Evolutionary conservation across 1,139 yeast species (phyloP).

Genomic region (Candida sp.): DNA sequence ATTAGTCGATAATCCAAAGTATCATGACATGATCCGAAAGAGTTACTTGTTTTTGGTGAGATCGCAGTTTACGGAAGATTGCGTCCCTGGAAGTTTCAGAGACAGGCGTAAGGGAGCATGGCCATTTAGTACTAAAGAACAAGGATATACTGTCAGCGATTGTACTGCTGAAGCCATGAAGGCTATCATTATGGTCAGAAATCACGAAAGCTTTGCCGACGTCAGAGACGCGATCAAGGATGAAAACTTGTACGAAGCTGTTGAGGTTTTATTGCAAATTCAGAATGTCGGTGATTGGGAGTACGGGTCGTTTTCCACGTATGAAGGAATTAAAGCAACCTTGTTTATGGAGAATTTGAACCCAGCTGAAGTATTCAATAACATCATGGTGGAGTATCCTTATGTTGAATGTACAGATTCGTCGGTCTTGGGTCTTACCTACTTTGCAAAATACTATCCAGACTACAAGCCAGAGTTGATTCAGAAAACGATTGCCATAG

Average conservation of each 20-base stretch:
- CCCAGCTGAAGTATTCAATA: constrained; percentile 98
- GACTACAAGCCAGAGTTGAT: constrained; percentile 72
- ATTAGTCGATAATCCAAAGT: constrained; percentile 71
- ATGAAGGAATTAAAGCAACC: constrained; percentile 86
- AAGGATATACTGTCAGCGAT: constrained; percentile 96
- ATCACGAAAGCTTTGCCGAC: constrained; percentile 53
- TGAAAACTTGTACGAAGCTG: constrained; percentile 60
- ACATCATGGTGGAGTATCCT: constrained; percentile 98
- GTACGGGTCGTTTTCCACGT: constrained; percentile 92
- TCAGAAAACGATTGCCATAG: constrained; percentile 67
- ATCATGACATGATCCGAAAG: constrained; percentile 59
- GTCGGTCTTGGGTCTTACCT: constrained; percentile 84
- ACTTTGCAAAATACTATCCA: constrained; percentile 67
- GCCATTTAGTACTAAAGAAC: constrained; percentile 96
- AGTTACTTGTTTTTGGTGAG: constrained; percentile 77
- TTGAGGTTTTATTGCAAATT: constrained; percentile 63
- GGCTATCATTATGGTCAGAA: constrained; percentile 91
- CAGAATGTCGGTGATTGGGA: constrained; percentile 85
- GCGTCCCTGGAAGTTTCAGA: constrained; percentile 79
- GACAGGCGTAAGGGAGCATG: constrained; percentile 92
- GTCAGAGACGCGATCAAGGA: constrained; percentile 24
- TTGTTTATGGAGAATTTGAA: constrained; percentile 77
- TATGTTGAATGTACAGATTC: constrained; percentile 99
- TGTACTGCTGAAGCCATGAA: constrained; percentile 97
- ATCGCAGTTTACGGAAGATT: constrained; percentile 85